Evolutionary conservation across 257 asterid genomes (phyloP).

Genomic region (Euphrasia confusa): DNA sequence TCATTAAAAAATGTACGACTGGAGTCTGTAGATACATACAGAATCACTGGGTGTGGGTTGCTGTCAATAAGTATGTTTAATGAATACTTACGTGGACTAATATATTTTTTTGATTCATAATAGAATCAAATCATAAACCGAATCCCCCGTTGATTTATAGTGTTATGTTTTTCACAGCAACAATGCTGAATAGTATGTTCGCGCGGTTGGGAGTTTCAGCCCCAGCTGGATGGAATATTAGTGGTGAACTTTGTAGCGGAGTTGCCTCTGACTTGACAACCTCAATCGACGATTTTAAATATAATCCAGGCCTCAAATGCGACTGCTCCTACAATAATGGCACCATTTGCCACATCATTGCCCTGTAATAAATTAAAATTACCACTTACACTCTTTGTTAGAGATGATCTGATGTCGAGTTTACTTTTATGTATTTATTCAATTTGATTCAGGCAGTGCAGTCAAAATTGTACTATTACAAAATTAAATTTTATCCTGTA

Average conservation of each 20-base stretch:
- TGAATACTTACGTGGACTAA: background rate
- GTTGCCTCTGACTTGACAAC: conserved; percentile 36
- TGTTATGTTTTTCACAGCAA: background rate
- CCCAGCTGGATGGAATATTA: conserved; percentile 55
- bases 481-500: background rate
- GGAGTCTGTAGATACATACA: too few species aligned
- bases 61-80: background rate
- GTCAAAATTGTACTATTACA: background rate
- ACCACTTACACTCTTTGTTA: background rate
- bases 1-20: too few species aligned
- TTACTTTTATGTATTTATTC: background rate
- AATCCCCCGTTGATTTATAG: conserved; percentile 32
- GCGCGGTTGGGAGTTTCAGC: conserved; percentile 1
- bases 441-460: background rate
- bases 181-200: background rate
- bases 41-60: too few species aligned
- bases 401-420: background rate
- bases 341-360: conserved; percentile 40
- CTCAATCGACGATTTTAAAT: conserved; percentile 28
- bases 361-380: conserved; percentile 23
- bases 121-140: conserved; percentile 41
- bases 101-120: background rate
- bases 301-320: conserved; percentile 60
- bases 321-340: conserved; percentile 43
- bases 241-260: conserved; percentile 64